Conservation (phyloP, 768 basidiomycete genomes). For the Boletus rufocinnamomeus region DNA sequence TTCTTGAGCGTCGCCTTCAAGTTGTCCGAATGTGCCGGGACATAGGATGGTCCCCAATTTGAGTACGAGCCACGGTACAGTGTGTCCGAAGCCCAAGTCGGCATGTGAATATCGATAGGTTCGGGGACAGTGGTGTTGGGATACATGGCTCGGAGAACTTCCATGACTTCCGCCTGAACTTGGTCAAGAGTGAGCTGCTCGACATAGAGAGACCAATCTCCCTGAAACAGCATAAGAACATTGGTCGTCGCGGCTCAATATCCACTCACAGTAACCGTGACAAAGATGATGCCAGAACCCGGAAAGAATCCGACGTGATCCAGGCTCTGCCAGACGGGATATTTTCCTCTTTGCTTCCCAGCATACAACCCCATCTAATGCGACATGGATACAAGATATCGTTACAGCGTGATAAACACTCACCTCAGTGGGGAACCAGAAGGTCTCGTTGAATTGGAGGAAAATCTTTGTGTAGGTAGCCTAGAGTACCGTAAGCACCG, state of each 20-base stretch:
- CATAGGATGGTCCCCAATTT: conserved; percentile 69
- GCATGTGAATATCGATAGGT: conserved; percentile 56
- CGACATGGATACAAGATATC: neutral
- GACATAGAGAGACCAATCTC: conserved; percentile 60
- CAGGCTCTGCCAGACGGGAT: conserved; percentile 68
- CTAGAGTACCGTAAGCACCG: conserved; percentile 23
- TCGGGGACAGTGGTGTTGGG: conserved; percentile 54
- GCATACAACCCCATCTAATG: conserved; percentile 52
- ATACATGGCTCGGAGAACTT: conserved; percentile 61
- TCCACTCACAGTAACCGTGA: conserved; percentile 30
- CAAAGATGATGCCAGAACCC: conserved; percentile 51
- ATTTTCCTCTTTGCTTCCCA: conserved; percentile 56
- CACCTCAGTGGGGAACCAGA: conserved; percentile 56
- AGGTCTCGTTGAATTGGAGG: conserved; percentile 59
- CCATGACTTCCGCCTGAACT: conserved; percentile 55
- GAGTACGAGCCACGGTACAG: conserved; percentile 52
- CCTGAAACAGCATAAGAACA: conserved; percentile 38
- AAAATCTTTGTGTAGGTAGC: conserved; percentile 70
- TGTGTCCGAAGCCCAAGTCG: conserved; percentile 55
- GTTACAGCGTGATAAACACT: neutral
- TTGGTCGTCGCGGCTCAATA: neutral
- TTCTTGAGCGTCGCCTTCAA: conserved; percentile 52
- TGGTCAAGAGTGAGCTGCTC: conserved; percentile 50
- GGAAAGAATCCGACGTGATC: conserved; percentile 60
- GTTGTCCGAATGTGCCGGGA: conserved; percentile 54